Evolutionary conservation across 2,329 filamentous ascomycete species (phyloP).

Genomic region (Sarocladium kiliense): DNA sequence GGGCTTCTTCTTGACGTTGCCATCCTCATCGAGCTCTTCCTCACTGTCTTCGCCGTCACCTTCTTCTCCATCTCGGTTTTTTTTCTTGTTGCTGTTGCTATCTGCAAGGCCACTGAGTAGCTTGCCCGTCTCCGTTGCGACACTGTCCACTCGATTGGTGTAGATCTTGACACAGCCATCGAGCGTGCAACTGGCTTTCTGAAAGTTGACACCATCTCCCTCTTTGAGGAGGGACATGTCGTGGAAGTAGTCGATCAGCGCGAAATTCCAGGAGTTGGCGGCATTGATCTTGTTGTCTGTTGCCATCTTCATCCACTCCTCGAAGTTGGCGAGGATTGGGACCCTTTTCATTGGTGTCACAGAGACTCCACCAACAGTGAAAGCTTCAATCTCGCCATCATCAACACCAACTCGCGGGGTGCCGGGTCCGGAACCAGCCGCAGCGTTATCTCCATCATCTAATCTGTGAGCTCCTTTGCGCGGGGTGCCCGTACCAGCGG

Average conservation of each 20-base stretch:
- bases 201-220: constrained; percentile 95
- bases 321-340: constrained; percentile 93
- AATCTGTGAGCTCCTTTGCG: constrained; percentile 58
- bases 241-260: constrained; percentile 99
- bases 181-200: constrained; percentile 94
- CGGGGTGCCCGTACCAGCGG: constrained; percentile 50
- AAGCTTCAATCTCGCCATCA: constrained; percentile 48
- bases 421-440: constrained; percentile 48
- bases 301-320: constrained; percentile 99
- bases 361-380: constrained; percentile 65
- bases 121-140: constrained; percentile 95
- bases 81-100: constrained; percentile 72
- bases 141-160: constrained; percentile 95
- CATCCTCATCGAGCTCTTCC: constrained; percentile 58
- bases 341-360: constrained; percentile 96
- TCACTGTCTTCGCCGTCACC: constrained; percentile 64
- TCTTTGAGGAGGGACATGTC: constrained; percentile 98
- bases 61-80: constrained; percentile 57
- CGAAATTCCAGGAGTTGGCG: constrained; percentile 98
- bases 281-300: constrained; percentile 99
- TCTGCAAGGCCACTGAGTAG: constrained; percentile 90
- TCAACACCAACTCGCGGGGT: constrained; percentile 43
- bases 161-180: constrained; percentile 99
- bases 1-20: constrained; percentile 54
- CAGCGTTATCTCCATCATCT: constrained; percentile 52